phyloP scores from a whole-genome alignment of 306 rosid genomes.

The Luffa aegyptiaca region DNA sequence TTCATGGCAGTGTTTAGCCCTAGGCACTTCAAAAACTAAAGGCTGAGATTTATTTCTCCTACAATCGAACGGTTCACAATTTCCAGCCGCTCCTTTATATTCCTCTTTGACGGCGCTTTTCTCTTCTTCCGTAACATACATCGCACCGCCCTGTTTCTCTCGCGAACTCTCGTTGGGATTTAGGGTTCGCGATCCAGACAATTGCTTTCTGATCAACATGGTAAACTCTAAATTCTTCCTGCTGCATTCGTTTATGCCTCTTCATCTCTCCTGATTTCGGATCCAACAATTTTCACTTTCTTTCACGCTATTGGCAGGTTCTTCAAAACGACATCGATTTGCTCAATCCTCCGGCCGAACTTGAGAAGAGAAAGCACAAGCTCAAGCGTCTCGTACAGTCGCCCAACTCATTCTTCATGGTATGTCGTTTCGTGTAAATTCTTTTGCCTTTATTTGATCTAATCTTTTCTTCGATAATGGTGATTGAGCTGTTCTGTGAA shows the following conservation, averaged over 20 bases:
- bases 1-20: background rate
- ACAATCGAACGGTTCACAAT: background rate
- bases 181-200: constrained; percentile 10
- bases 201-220: background rate
- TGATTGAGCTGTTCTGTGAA: background rate
- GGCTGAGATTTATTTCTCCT: background rate
- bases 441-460: background rate
- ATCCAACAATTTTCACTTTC: background rate
- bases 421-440: background rate
- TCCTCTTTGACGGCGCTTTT: background rate
- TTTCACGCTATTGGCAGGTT: constrained; percentile 20
- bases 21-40: background rate
- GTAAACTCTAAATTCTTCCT: background rate
- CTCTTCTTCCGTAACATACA: background rate
- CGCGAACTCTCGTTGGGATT: constrained; percentile 1
- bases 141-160: background rate
- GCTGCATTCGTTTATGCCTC: background rate
- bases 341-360: constrained; percentile 49
- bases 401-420: constrained; percentile 57
- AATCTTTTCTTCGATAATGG: background rate
- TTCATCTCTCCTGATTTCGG: background rate
- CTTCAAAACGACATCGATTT: constrained; percentile 50
- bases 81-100: background rate
- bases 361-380: constrained; percentile 55
- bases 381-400: constrained; percentile 56